A percentile compares a stretch with the other conserved stretches of the same genome.
Evolutionary conservation across 2,329 filamentous ascomycete species (phyloP).

Genomic region (Paecilomyces formosus): DNA sequence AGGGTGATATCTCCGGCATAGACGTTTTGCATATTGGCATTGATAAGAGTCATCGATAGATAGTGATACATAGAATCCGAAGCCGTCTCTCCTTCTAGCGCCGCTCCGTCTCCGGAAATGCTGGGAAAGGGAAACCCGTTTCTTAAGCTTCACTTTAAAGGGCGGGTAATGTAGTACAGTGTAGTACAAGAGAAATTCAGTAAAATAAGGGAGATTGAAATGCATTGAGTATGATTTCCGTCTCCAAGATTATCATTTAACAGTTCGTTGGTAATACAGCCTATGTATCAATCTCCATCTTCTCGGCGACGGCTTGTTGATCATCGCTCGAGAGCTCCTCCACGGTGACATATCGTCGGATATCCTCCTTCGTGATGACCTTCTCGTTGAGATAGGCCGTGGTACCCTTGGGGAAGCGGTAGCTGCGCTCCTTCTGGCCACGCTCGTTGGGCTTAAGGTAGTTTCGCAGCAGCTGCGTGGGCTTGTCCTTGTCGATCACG

Average conservation of each 20-base stretch:
- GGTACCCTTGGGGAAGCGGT: slow-evolving; percentile 84
- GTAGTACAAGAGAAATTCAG: not conserved
- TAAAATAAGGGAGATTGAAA: not conserved
- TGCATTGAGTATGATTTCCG: not conserved
- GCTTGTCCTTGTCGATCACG: slow-evolving; percentile 92
- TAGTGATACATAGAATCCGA: not conserved
- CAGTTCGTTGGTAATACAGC: not conserved
- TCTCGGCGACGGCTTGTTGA: slow-evolving; percentile 50
- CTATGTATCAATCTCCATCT: slow-evolving; percentile 56
- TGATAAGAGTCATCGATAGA: not conserved
- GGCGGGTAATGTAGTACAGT: not conserved
- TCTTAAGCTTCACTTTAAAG: not conserved
- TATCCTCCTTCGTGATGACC: slow-evolving; percentile 87
- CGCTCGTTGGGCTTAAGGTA: slow-evolving; percentile 90
- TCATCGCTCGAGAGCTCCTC: slow-evolving; percentile 68
- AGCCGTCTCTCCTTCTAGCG: not conserved
- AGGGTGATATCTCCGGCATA: not conserved
- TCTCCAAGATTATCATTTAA: not conserved
- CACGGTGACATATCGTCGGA: slow-evolving; percentile 88
- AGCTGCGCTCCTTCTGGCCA: slow-evolving; percentile 84
- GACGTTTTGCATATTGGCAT: not conserved
- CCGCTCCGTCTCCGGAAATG: not conserved
- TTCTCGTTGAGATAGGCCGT: slow-evolving; percentile 95
- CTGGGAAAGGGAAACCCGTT: not conserved
- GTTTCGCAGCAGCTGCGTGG: slow-evolving; percentile 76